Evolutionary conservation across 1,139 yeast genomes (phyloP).

Genomic region (Magnusiomyces magnusii): DNA sequence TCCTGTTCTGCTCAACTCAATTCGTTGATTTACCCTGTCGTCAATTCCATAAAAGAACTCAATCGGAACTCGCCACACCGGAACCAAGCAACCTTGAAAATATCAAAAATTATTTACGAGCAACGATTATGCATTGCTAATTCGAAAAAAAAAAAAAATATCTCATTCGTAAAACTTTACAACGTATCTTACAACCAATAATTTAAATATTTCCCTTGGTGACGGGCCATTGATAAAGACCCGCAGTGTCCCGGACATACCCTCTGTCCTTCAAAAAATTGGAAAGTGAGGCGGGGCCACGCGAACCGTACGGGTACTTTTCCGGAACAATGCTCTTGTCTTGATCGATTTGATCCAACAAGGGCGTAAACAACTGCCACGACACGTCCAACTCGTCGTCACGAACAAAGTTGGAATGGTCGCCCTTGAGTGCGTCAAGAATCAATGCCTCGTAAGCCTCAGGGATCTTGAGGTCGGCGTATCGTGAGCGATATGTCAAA

Average conservation of each 20-base stretch:
- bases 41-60: not conserved
- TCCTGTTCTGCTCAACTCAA: too few species aligned
- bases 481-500: constrained; percentile 74
- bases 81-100: not conserved
- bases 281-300: constrained; percentile 60
- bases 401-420: constrained; percentile 95
- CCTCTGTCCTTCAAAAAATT: constrained; percentile 61
- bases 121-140: not conserved
- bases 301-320: constrained; percentile 85
- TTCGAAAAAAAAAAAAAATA: too few species aligned
- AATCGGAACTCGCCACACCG: not conserved
- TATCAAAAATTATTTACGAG: not conserved
- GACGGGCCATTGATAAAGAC: constrained; percentile 29
- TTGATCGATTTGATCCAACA: constrained; percentile 70
- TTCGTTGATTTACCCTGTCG: too few species aligned
- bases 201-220: constrained; percentile 19
- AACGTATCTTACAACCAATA: too few species aligned
- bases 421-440: constrained; percentile 83
- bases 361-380: constrained; percentile 91
- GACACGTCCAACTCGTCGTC: constrained; percentile 94
- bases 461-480: constrained; percentile 75
- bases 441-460: constrained; percentile 96
- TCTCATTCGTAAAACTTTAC: too few species aligned
- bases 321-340: constrained; percentile 38
- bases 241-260: constrained; percentile 46